Percentiles rank a stretch among this genome's conserved stretches.
Evolutionary conservation across 2,329 filamentous ascomycete genomes (phyloP).

Genomic region (Mycosphaerella sp.): DNA sequence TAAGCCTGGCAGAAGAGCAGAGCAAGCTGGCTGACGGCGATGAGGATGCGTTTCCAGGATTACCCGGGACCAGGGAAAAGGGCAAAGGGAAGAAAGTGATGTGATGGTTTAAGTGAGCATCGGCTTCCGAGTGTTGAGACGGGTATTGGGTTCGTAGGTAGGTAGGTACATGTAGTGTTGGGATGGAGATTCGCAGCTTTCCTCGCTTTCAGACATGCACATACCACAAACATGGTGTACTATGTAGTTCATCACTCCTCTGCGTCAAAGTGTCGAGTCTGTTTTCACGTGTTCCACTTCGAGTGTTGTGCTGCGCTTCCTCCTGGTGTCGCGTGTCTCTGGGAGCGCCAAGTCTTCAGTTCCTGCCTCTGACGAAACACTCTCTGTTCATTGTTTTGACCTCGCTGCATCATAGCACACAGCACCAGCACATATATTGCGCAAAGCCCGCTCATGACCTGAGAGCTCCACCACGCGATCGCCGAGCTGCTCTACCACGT

Average conservation of each 20-base stretch:
- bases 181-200: background rate
- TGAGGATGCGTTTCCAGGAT: constrained; percentile 27
- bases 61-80: constrained; percentile 25
- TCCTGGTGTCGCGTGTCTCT: background rate
- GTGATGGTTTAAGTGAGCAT: too few relatives aligned
- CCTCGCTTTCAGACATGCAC: background rate
- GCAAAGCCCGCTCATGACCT: background rate
- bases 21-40: constrained; percentile 31
- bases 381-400: background rate
- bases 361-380: background rate
- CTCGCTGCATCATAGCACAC: background rate
- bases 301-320: background rate
- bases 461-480: background rate
- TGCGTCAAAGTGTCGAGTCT: background rate
- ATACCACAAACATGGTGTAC: background rate
- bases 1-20: constrained; percentile 56
- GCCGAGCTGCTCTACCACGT: background rate
- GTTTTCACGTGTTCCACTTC: background rate
- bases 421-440: background rate
- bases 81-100: constrained; percentile 26
- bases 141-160: background rate
- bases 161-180: background rate
- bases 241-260: background rate
- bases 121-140: background rate
- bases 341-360: background rate